Evolutionary conservation across 164 flowering plant genomes (phyloP), one percentile per base, ranked within the genome.

Genomic region (Cinnamomum micranthum): DNA sequence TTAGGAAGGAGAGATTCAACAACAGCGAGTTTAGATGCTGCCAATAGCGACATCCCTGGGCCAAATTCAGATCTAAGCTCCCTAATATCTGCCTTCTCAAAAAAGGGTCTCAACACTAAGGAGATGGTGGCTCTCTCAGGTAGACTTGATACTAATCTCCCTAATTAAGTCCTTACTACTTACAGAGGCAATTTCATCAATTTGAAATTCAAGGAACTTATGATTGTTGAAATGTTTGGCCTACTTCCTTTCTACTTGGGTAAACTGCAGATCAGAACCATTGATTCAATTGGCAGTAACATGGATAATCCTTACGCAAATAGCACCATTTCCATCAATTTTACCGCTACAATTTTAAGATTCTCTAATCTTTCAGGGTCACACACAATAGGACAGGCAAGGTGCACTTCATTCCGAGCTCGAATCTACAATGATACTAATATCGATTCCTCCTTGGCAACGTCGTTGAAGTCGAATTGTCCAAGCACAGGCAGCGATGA

Each of bases 1-100:
- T 64, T 82, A 31, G 84, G 84, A 47, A 76, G 84, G 69, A 82
- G 84, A 65, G 84, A 82, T 68, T 74, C 82, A 6, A 79, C 80
- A 23, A 79, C 80, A 0, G 84, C 84, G 1, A 79, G 78, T 24
- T 22, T 12, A 15, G 50, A 59, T n/a, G 65, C 60, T 14, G 84
- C 84, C 27, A 77, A 79, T 33, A 27, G 73, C 9, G 28, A 50
- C 68, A 51, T 82, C 41, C 84, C 82, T 41, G 25, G 65, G 3
- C 80, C 78, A 11, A 63, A 65, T 3, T 68, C 63, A 1, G 67
- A 77, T 58, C 68, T 82, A 6, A 76, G 79, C 41, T 28, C 23
- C 51, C 84, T 79, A 23, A 47, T 52, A 19, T 33, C 80, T 3
- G 15, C 24, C 70, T 79, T 73, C 59, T 33, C 78, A 1, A 68